Evolutionary conservation across 768 basidiomycete species (phyloP), one percentile per base, ranked within the genome.

Genomic region (Boletus huronensis): DNA sequence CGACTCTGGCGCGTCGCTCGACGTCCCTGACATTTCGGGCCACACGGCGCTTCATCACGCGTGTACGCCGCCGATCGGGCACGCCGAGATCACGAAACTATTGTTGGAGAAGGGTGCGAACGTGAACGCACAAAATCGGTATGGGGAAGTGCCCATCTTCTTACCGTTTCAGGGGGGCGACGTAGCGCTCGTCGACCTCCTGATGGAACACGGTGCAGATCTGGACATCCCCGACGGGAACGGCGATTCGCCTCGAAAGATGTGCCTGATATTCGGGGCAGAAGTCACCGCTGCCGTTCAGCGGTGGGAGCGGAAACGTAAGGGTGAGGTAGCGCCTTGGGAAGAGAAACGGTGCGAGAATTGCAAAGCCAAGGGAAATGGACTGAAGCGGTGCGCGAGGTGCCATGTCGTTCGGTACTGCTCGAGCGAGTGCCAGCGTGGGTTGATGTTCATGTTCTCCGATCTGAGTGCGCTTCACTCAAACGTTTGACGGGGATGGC

Each of bases 381-480:
- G 68, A 17, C 53, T 82, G 53, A 79, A 71, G 61, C 69, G 67
- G 47, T 82, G 83, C 49, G 57, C 66, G 3, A 67, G 69, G 28
- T 84, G 83, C 46, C 73, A 72, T 16, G 62, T 78, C 0, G 72
- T 70, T 5, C 66, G 77, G 23, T 85, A 85, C 56, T 85, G 83
- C 52, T 82, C 81, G 6, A 58, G 67, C 1, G 76, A 75, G 31
- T 83, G 84, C 56, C 84, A 84, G 66, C 68, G 83, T 81, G 60
- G 4, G 79, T 68, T 10, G 19, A 17, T 44, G 31, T 28, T 26
- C 38, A 16, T 10, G 6, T 38, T 31, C 11, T 26, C 14, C 1
- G 1, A 16, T 2, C n/a, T n/a, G 7, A 16, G 14, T 5, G 16
- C 21, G 25, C 14, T 31, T 48, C 4, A 14, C 34, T 49, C 28